Evolutionary conservation across 2,329 filamentous ascomycete species (phyloP).

Genomic region (Pseudogymnoascus sp.): DNA sequence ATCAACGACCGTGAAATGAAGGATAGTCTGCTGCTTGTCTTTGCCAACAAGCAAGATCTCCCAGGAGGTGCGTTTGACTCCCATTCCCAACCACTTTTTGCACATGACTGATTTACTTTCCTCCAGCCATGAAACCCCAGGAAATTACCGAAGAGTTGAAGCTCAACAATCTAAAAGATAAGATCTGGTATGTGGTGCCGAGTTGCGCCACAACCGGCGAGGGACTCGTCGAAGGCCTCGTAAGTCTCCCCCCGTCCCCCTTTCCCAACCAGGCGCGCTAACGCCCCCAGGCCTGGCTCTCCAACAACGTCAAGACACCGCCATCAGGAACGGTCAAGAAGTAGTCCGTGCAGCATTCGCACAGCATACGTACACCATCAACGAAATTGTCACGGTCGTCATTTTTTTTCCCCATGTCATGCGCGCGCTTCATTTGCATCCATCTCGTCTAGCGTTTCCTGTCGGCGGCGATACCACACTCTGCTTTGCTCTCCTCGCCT

Average conservation of each 20-base stretch:
- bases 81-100: neutral
- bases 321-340: conserved; percentile 28
- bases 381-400: conserved; percentile 2
- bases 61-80: conserved; percentile 54
- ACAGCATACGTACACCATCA: neutral
- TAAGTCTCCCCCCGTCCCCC: conserved; percentile 30
- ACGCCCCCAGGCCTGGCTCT: conserved; percentile 57
- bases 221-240: conserved; percentile 72
- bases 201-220: conserved; percentile 77
- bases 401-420: neutral
- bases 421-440: neutral
- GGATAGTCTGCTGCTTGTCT: conserved; percentile 87
- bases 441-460: conserved; percentile 8
- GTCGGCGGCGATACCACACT: conserved; percentile 9
- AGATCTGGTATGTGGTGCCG: conserved; percentile 78
- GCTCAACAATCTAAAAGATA: conserved; percentile 70
- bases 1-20: conserved; percentile 98
- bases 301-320: conserved; percentile 71
- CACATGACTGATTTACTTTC: neutral
- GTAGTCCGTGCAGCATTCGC: conserved; percentile 12
- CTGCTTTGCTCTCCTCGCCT: neutral
- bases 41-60: conserved; percentile 99
- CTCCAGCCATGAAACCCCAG: conserved; percentile 65
- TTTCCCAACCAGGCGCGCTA: conserved; percentile 6
- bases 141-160: conserved; percentile 73